phyloP scores from a whole-genome alignment of 805 yeast genomes.

The Candida tallmaniae region DNA sequence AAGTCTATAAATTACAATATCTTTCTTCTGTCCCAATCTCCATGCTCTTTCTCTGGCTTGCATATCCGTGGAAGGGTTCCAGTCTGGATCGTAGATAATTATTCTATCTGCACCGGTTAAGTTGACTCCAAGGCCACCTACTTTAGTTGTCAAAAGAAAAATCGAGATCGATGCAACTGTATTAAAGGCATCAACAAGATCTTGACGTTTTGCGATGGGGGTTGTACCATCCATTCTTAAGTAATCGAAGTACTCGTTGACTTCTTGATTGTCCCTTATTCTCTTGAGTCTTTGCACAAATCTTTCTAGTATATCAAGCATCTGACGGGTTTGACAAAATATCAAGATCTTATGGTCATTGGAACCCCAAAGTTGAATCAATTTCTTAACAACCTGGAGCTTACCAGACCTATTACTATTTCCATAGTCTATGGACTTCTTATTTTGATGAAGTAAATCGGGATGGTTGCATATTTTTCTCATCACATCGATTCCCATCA shows the following conservation, averaged over 20 bases:
- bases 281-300: conserved; percentile 45
- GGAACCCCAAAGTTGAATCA: conserved; percentile 68
- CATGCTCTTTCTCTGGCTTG: conserved; percentile 97
- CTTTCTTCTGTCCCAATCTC: conserved; percentile 92
- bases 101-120: conserved; percentile 94
- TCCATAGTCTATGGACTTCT: conserved; percentile 44
- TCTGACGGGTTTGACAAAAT: conserved; percentile 92
- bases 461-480: conserved; percentile 97
- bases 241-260: conserved; percentile 35
- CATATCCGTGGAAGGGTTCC: conserved; percentile 97
- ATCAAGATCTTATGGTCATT: conserved; percentile 77
- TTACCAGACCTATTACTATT: conserved; percentile 73
- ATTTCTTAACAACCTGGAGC: conserved; percentile 78
- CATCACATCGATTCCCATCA: conserved; percentile 85
- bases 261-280: conserved; percentile 8
- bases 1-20: conserved; percentile 83
- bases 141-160: conserved; percentile 86
- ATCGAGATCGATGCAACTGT: conserved; percentile 51
- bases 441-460: conserved; percentile 52
- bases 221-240: conserved; percentile 95
- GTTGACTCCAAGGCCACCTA: conserved; percentile 94
- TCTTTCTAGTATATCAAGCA: conserved; percentile 81
- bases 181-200: conserved; percentile 78
- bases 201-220: conserved; percentile 69
- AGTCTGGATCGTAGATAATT: conserved; percentile 92